Conservation (phyloP, 2,329 filamentous ascomycete genomes). For the Penicillium sp. region DNA sequence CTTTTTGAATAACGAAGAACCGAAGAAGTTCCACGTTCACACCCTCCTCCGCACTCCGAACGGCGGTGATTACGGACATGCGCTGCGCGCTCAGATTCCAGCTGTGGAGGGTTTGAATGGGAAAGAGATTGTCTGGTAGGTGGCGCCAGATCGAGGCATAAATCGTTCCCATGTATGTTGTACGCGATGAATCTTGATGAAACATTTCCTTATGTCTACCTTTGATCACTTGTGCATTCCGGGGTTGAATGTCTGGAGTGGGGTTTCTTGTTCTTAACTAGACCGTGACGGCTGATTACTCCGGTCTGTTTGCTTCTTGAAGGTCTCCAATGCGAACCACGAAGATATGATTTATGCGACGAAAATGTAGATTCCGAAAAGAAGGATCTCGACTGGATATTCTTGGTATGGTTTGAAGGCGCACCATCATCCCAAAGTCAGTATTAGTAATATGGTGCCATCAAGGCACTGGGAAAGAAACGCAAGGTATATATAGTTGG, state of each 20-base stretch:
- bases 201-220: conserved; percentile 1
- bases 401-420: background rate
- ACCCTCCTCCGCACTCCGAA: conserved; percentile 72
- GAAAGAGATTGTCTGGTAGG: conserved; percentile 38
- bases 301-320: conserved; percentile 5
- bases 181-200: conserved; percentile 18
- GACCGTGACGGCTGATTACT: conserved; percentile 5
- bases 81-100: conserved; percentile 42
- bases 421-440: background rate
- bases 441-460: conserved; percentile 10
- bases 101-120: conserved; percentile 36
- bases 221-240: conserved; percentile 2
- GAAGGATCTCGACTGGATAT: background rate
- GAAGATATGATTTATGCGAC: conserved; percentile 14
- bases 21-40: conserved; percentile 76
- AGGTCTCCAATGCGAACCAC: conserved; percentile 8
- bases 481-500: conserved; percentile 5
- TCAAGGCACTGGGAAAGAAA: background rate
- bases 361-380: background rate
- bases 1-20: conserved; percentile 69
- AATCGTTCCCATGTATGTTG: conserved; percentile 11
- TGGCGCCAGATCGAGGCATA: conserved; percentile 1
- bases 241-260: background rate
- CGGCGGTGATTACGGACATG: conserved; percentile 70
- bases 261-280: background rate